These are phyloP conservation scores for Diaporthe sp. DNA, from an alignment of 2,329 filamentous ascomycete genomes.

Conservation along the genomic window DNA sequence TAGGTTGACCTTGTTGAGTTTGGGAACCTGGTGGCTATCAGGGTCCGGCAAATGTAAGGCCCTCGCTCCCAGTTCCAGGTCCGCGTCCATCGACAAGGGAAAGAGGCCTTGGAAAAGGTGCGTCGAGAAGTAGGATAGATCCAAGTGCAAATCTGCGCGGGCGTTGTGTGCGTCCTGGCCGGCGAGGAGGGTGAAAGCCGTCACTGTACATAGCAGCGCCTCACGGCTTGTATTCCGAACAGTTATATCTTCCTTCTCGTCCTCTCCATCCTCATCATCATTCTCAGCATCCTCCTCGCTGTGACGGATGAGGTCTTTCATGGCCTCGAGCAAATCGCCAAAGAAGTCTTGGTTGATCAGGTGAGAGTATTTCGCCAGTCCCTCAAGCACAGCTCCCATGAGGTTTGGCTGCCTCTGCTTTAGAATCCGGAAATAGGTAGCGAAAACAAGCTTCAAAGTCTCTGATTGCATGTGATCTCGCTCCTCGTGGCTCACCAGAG, in stretches of 20 bases:
- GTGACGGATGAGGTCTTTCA: slow-evolving; percentile 91
- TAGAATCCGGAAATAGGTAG: slow-evolving; percentile 93
- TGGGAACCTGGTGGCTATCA: slow-evolving; percentile 58
- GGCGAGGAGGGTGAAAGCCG: slow-evolving; percentile 94
- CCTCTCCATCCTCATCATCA: slow-evolving; percentile 57
- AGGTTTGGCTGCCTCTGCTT: slow-evolving; percentile 85
- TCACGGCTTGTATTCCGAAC: slow-evolving; percentile 85
- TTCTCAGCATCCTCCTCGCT: slow-evolving; percentile 71
- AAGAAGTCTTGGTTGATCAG: slow-evolving; percentile 99
- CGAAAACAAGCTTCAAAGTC: slow-evolving; percentile 95
- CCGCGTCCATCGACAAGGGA: slow-evolving; percentile 82
- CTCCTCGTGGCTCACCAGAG: slow-evolving; percentile 91
- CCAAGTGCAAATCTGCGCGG: slow-evolving; percentile 84
- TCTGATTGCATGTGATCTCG: slow-evolving; percentile 95
- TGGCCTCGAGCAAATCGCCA: slow-evolving; percentile 91
- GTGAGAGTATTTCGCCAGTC: slow-evolving; percentile 92
- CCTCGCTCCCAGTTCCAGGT: slow-evolving; percentile 85
- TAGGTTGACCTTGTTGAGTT: slow-evolving; percentile 83
- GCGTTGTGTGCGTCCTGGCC: slow-evolving; percentile 94
- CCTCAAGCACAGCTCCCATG: slow-evolving; percentile 98
- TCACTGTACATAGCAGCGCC: slow-evolving; percentile 93
- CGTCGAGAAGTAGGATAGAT: slow-evolving; percentile 94
- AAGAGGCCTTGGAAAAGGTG: slow-evolving; percentile 92
- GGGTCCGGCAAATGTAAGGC: slow-evolving; percentile 80
- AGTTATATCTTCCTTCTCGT: slow-evolving; percentile 62